Evolutionary conservation across 2,329 filamentous ascomycete genomes (phyloP), one percentile per base, ranked within the genome.

Genomic region (Neonectria neomacrospora): DNA sequence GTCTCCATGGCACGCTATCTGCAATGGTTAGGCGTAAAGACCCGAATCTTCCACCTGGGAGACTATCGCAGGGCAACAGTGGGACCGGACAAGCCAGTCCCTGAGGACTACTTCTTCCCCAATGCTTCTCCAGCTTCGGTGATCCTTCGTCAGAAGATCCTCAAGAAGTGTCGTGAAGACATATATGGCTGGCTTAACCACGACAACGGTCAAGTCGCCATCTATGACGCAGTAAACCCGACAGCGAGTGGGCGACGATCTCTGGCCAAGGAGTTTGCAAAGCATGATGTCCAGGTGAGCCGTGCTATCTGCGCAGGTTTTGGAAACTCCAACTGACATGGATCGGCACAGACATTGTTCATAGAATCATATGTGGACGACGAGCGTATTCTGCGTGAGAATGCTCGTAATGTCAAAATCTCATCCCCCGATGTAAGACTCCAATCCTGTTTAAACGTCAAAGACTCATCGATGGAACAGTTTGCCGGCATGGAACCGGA

Each of bases 141-240:
- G n/a, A 88, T 98, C 69, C 83, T 99, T 53, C 90, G 96, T 34
- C 96, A 98, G 78, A 97, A 97, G 82, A 99, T 99, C 56, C 84
- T 99, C 20, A 97, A 97, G 81, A 97, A 96, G 77, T 99, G 96
- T 72, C 90, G 96, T 63, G 94, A 98, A 76, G 96, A 99, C 74
- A 97, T 99, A 61, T 97, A 97, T 75, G 90, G 91, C 58, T 99
- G 97, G 84, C 82, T 99, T 47, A 96, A 98, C 74, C 92, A 97
- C 71, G 96, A 98, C 75, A 98, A 98, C 72, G 96, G 96, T 12
- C 96, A 99, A 76, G 95, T 99, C 58, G 96, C 96, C 59, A 98
- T 99, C 64, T 99, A 98, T 77, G 96, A 99, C 79, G 96, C 96
- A 28, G 96, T 99, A 18, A 99, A 99, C 73, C 94, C 95, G 5